Percentiles rank a stretch among this genome's conserved stretches.
These are phyloP conservation scores for Pseudogymnoascus sp. DNA, from an alignment of 2,329 filamentous ascomycete species.

Conservation along the genomic window DNA sequence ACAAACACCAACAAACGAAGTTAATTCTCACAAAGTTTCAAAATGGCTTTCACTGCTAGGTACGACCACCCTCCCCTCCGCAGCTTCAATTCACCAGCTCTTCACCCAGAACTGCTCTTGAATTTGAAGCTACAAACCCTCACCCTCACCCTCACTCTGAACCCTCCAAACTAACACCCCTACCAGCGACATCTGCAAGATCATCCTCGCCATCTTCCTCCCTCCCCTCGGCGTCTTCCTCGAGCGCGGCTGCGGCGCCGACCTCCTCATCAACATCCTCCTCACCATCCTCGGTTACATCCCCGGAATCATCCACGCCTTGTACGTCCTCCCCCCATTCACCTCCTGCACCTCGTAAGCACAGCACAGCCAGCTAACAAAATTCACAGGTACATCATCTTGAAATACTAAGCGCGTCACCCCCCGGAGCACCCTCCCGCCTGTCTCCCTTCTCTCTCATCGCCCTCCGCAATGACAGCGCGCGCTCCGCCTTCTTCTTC, in stretches of 20 bases:
- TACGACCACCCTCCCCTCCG: not conserved
- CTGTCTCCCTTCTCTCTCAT: not conserved
- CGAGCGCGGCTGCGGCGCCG: conserved; percentile 80
- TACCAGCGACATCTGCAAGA: conserved; percentile 66
- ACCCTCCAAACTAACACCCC: not conserved
- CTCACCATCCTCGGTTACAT: conserved; percentile 72
- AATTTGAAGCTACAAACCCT: not conserved
- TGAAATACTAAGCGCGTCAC: conserved; percentile 62
- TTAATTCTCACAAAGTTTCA: not conserved
- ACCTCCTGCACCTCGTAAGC: not conserved
- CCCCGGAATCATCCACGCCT: conserved; percentile 82
- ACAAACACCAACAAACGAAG: not conserved
- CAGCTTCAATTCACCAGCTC: not conserved
- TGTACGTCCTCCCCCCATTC: conserved; percentile 47
- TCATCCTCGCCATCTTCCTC: conserved; percentile 82
- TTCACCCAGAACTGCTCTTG: not conserved
- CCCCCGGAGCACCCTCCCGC: not conserved
- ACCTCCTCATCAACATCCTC: conserved; percentile 88
- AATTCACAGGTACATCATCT: conserved; percentile 64
- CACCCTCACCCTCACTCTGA: no score
- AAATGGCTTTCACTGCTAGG: conserved; percentile 1
- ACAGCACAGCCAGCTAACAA: conserved; percentile 16
- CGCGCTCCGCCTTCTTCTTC: not conserved
- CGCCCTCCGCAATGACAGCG: not conserved
- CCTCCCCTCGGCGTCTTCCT: conserved; percentile 91